Evolutionary conservation across 1,139 yeast species (phyloP).

Genomic region (Suhomyces choctaworum): DNA sequence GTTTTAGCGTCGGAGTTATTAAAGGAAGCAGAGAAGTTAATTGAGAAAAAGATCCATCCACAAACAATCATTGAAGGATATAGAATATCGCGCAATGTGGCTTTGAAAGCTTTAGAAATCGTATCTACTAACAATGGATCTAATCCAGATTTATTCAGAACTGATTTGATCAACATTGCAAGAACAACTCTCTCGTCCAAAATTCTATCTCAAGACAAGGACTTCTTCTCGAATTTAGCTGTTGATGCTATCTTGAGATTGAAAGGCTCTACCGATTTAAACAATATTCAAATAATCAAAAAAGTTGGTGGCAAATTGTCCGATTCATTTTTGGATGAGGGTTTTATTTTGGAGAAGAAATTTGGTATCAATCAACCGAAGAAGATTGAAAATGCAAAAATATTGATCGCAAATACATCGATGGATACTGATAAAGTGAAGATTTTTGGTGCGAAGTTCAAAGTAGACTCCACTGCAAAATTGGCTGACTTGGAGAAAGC

Average conservation of each 20-base stretch:
- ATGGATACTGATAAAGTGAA: constrained; percentile 98
- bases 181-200: constrained; percentile 92
- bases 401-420: constrained; percentile 91
- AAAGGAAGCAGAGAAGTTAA: constrained; percentile 91
- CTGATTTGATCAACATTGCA: constrained; percentile 83
- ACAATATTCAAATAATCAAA: constrained; percentile 90
- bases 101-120: constrained; percentile 74
- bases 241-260: constrained; percentile 92
- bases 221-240: constrained; percentile 82
- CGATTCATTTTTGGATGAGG: constrained; percentile 94
- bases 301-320: constrained; percentile 90
- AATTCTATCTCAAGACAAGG: constrained; percentile 92
- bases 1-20: constrained; percentile 84
- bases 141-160: constrained; percentile 62
- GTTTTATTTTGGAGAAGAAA: constrained; percentile 84
- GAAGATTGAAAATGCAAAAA: constrained; percentile 76
- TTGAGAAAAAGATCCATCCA: constrained; percentile 93
- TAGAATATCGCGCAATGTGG: constrained; percentile 83
- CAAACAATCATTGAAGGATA: constrained; percentile 97
- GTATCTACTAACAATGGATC: constrained; percentile 75
- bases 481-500: constrained; percentile 96
- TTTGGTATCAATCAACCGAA: constrained; percentile 96
- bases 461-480: constrained; percentile 92
- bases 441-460: constrained; percentile 95
- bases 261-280: constrained; percentile 92